Conservation (phyloP, 2,329 filamentous ascomycete genomes). For the Neonectria magnoliae region DNA sequence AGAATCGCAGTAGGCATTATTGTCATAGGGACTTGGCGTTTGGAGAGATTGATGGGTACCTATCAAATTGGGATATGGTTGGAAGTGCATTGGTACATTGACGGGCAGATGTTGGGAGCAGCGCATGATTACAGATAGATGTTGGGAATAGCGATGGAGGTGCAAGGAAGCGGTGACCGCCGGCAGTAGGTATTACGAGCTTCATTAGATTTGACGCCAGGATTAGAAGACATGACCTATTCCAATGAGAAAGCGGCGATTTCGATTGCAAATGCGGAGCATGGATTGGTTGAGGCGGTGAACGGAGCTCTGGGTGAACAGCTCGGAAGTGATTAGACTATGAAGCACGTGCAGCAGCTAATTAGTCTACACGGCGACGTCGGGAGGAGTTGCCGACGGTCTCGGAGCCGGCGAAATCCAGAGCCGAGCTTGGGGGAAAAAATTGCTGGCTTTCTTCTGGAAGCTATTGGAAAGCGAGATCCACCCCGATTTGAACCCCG, state of each 20-base stretch:
- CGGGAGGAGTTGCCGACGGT: constrained; percentile 23
- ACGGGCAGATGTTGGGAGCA: constrained; percentile 24
- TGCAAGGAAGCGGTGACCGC: constrained; percentile 13
- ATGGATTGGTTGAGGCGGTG: constrained; percentile 13
- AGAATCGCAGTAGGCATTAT: constrained; percentile 3
- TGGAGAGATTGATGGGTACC: constrained; percentile 25
- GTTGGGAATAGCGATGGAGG: constrained; percentile 36
- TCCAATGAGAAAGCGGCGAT: background rate
- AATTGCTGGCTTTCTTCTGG: constrained; percentile 52
- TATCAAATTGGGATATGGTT: constrained; percentile 20
- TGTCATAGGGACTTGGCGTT: constrained; percentile 37
- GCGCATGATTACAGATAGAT: constrained; percentile 38
- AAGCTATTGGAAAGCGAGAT: constrained; percentile 53
- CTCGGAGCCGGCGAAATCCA: constrained; percentile 49
- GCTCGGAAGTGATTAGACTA: background rate
- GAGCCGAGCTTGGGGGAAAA: constrained; percentile 47
- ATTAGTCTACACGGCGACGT: constrained; percentile 19
- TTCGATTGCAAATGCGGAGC: constrained; percentile 10
- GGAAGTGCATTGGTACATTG: constrained; percentile 32
- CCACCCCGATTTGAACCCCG: constrained; percentile 44
- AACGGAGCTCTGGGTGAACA: background rate
- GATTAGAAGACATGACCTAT: constrained; percentile 2
- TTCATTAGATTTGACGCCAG: constrained; percentile 8
- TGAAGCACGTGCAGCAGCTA: constrained; percentile 25
- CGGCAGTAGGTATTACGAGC: constrained; percentile 23